Evolutionary conservation across 352 stramenopile genomes (phyloP).

Genomic region (Elongisporangium undulatum): DNA sequence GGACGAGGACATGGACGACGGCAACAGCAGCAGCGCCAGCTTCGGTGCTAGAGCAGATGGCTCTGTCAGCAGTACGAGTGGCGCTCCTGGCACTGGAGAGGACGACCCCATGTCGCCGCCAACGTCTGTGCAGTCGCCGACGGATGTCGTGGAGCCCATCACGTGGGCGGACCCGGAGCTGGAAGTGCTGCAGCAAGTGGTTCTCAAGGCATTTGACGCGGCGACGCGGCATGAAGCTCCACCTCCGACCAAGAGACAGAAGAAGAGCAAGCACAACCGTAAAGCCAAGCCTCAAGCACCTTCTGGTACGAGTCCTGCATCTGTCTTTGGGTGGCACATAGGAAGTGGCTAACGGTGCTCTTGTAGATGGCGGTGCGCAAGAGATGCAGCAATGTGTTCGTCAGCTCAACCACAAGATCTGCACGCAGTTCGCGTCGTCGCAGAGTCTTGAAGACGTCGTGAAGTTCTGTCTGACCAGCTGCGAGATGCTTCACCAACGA

Average conservation of each 20-base stretch:
- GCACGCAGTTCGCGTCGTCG: slow-evolving; percentile 20
- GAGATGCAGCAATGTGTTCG: slow-evolving; percentile 36
- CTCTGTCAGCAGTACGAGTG: not conserved
- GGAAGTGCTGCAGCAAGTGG: slow-evolving; percentile 30
- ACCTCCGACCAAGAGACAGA: slow-evolving; percentile 49
- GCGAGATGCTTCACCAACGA: slow-evolving; percentile 30
- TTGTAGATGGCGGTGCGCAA: not conserved
- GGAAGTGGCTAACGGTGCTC: slow-evolving; percentile 1
- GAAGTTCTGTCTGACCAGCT: slow-evolving; percentile 37
- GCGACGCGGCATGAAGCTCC: slow-evolving; percentile 18
- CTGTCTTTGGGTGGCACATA: slow-evolving; percentile 4
- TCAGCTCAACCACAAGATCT: slow-evolving; percentile 32
- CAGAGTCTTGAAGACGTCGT: slow-evolving; percentile 34
- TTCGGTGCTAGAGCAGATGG: not conserved
- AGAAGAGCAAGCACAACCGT: slow-evolving; percentile 53
- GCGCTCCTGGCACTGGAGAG: not conserved
- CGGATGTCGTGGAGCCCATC: slow-evolving; percentile 19
- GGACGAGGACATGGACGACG: slow-evolving; percentile 15
- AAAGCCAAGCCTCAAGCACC: slow-evolving; percentile 9
- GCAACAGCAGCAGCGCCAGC: not conserved
- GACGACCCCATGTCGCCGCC: slow-evolving; percentile 2
- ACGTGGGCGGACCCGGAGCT: slow-evolving; percentile 33
- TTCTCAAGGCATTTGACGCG: slow-evolving; percentile 12
- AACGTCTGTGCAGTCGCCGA: slow-evolving; percentile 7
- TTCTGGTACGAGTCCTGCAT: slow-evolving; percentile 1